Evolutionary conservation across 1,284 basidiomycete genomes (phyloP).

Genomic region (Amylostereum chailletii): DNA sequence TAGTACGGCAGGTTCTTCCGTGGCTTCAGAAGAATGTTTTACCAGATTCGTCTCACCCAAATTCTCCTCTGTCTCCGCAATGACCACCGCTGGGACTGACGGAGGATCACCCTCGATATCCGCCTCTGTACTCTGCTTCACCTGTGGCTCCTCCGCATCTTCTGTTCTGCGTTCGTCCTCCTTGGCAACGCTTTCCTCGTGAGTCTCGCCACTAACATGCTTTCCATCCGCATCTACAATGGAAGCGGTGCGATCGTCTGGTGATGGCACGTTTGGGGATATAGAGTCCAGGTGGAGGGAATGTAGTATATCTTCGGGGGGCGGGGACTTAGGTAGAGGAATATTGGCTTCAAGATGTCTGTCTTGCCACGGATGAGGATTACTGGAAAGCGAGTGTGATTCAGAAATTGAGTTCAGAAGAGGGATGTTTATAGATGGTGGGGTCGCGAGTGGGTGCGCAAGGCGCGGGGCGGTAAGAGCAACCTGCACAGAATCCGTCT

Average conservation of each 20-base stretch:
- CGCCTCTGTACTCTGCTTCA: background rate
- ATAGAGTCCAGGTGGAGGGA: too few relatives aligned
- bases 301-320: background rate
- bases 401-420: background rate
- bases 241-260: background rate
- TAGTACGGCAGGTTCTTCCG: background rate
- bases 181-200: background rate
- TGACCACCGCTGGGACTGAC: background rate
- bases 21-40: background rate
- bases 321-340: background rate
- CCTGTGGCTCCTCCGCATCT: background rate
- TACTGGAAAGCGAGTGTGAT: background rate
- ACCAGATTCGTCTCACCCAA: too few relatives aligned
- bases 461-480: conserved; percentile 4
- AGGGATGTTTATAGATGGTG: background rate
- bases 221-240: background rate
- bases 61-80: too few relatives aligned
- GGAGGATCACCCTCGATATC: background rate
- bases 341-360: background rate
- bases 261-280: too few relatives aligned
- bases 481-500: conserved; percentile 3
- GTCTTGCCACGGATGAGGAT: background rate
- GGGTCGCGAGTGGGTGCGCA: background rate
- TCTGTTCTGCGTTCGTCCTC: background rate
- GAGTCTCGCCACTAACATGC: background rate